Conservation (phyloP, 345 rosid species). For the Angophora floribunda region DNA sequence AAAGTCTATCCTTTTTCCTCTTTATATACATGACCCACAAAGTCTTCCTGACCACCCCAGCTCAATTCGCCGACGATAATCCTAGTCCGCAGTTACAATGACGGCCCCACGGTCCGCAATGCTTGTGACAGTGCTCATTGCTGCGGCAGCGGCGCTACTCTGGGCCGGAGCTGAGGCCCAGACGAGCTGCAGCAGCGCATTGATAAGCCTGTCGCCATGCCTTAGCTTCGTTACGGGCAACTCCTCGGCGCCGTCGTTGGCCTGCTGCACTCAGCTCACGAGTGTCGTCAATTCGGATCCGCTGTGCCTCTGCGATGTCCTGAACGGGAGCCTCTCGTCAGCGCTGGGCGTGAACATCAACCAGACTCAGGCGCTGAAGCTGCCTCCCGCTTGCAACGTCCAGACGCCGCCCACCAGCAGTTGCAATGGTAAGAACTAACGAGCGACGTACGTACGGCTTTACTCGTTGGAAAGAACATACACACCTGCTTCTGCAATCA, state of each 20-base stretch:
- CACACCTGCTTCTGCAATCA: not conserved
- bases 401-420: slow-evolving; percentile 7
- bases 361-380: slow-evolving; percentile 21
- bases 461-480: not conserved
- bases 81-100: not conserved
- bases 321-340: slow-evolving; percentile 10
- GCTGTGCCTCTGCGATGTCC: slow-evolving; percentile 14
- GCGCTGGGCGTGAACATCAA: slow-evolving; percentile 11
- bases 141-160: not conserved
- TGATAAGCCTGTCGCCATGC: slow-evolving; percentile 12
- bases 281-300: slow-evolving; percentile 7
- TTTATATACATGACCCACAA: not conserved
- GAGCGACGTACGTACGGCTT: not conserved
- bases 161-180: not conserved
- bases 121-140: not conserved
- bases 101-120: not conserved
- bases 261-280: slow-evolving; percentile 17
- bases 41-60: not conserved
- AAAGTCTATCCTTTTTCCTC: not conserved
- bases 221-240: slow-evolving; percentile 10
- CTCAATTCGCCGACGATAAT: not conserved
- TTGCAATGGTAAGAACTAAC: slow-evolving; percentile 6
- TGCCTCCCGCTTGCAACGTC: slow-evolving; percentile 18
- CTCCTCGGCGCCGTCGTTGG: slow-evolving; percentile 10
- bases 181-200: not conserved